Evolutionary conservation across 2,329 filamentous ascomycete species (phyloP), one percentile per base, ranked within the genome.

Genomic region (Exophiala oligosperma): DNA sequence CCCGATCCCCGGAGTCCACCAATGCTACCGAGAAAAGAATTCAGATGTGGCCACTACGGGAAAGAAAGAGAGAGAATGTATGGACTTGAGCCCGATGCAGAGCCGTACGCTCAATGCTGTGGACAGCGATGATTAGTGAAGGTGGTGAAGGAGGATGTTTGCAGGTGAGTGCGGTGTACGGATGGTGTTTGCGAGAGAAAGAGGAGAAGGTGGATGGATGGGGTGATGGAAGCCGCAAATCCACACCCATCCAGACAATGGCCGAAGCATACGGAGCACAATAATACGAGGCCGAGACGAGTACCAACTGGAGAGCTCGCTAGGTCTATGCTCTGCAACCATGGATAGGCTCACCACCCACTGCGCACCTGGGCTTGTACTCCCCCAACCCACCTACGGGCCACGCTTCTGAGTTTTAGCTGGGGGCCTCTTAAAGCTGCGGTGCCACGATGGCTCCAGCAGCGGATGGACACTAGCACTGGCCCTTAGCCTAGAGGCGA

Each of bases 191-290:
- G 40, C 17, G 40, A 43, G 11, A 43, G 46, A n/a, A 29, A 48
- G 46, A 48, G 46, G 46, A 48, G 46, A 48, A 48, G 46, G 14
- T 48, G 23, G 46, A 48, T 26, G 24, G 26, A 35, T 35, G 32
- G 28, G 26, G 23, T 48, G 46, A 32, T 48, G 9, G 46, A 28
- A n/a, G 46, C 46, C 46, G 28, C 46, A 43, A 35, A 17, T 17
- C 17, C 40, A 9, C 40, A 43, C 40, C 7, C 40, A 21, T n/a
- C 40, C 40, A 43, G 40, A 43, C n/a, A 17, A n/a, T 23, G 17
- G 40, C n/a, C 40, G 40, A 43, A 43, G 21, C 40, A 9, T 35
- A 35, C 32, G 32, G 32, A 35, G 32, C 32, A 35, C 32, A 35
- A 35, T 2, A 35, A 35, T 35, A 35, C 32, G 32, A 35, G 32